Evolutionary conservation across 2,329 filamentous ascomycete species (phyloP), one percentile per base, ranked within the genome.

Genomic region (Aspergillus nomiae): DNA sequence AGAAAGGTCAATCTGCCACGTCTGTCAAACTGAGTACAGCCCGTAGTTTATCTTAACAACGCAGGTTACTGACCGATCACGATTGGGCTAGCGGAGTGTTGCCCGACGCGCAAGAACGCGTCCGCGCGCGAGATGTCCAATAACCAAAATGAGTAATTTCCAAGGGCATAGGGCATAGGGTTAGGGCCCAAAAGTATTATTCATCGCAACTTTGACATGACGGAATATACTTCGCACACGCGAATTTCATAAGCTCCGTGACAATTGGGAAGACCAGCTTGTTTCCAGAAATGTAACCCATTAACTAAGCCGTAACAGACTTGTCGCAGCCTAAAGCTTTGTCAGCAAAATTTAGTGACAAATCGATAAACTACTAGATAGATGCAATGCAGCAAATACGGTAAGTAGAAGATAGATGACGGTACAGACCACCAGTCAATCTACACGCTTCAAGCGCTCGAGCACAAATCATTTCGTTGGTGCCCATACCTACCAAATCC

Each of bases 161-260:
- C 2, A 58, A 71, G 73, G 73, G 68, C 63, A 67, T 71, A 77
- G 76, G 76, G 76, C 71, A 72, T 63, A 69, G 69, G 68, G 69
- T 65, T 69, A 69, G 70, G 48, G 48, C 48, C 28, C 10, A 26
- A 48, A 36, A 16, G 14, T 16, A 34, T 16, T 16, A 34, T 16
- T 16, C 34, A 36, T 16, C 34, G 34, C 34, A 36, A 36, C 34
- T 36, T 36, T 12, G 2, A 14, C 34, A 36, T 36, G 34, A 36
- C 34, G 5, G 14, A 7, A 16, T 14, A 14, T 14, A 36, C 14
- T 16, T 36, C 6, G 14, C 34, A 36, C 14, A 36, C 14, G 34
- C 34, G 1, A 5, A 36, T 16, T 36, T 16, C 34, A 3, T 16
- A 16, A 7, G 34, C 34, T 36, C 32, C 12, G 12, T 36, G 9